Conservation (phyloP, 345 rosid species). For the Salix arbutifolia region DNA sequence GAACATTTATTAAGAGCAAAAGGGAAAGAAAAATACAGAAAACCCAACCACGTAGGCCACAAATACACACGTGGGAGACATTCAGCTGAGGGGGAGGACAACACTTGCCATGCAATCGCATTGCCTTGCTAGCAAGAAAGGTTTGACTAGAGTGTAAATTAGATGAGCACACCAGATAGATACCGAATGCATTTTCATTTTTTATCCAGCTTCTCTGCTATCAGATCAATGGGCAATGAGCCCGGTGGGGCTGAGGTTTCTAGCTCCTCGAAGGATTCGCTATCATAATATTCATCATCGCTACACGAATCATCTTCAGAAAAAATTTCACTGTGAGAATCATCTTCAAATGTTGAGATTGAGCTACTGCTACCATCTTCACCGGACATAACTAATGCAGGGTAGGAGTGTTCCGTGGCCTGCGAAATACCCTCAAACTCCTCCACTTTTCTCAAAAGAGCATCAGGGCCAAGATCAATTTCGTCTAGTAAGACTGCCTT, state of each 20-base stretch:
- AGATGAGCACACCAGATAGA: neutral
- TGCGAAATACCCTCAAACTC: conserved; percentile 62
- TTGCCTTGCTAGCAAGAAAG: neutral
- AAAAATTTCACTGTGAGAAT: conserved; percentile 3
- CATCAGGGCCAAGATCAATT: conserved; percentile 56
- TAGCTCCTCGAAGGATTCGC: conserved; percentile 39
- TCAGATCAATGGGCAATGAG: conserved; percentile 58
- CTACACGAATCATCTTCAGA: conserved; percentile 24
- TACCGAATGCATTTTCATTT: neutral
- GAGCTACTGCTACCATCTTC: conserved; percentile 20
- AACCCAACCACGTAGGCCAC: neutral
- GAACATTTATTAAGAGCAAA: neutral
- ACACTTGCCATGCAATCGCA: neutral
- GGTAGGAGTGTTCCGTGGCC: conserved; percentile 66
- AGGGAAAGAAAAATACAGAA: neutral
- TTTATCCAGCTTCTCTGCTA: conserved; percentile 42
- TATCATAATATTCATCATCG: conserved; percentile 36
- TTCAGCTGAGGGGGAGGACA: neutral
- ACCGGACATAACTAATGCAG: conserved; percentile 52
- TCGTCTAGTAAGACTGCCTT: conserved; percentile 64
- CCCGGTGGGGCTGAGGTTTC: conserved; percentile 40
- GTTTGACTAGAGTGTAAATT: neutral
- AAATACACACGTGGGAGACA: neutral
- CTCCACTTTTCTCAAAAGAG: conserved; percentile 63
- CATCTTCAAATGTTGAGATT: conserved; percentile 28